Conservation (phyloP, 1,139 yeast genomes). For the Protomyces gravidus region DNA sequence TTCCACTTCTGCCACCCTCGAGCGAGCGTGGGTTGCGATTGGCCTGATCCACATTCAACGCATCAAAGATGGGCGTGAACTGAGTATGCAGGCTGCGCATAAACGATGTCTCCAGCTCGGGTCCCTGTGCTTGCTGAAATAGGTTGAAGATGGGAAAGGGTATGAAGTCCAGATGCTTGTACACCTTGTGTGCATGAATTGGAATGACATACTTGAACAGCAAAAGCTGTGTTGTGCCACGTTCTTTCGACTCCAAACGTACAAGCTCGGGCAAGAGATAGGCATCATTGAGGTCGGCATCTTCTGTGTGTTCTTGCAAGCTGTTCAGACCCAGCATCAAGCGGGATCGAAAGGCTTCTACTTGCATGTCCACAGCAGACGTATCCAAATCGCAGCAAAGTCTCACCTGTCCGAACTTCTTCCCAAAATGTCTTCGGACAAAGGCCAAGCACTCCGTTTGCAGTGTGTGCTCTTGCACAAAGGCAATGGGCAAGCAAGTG, state of each 20-base stretch:
- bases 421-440: background rate
- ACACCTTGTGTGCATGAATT: background rate
- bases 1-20: background rate
- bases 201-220: constrained; percentile 16
- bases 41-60: background rate
- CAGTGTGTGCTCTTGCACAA: background rate
- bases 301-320: background rate
- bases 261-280: constrained; percentile 6
- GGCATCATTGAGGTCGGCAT: constrained; percentile 17
- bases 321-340: constrained; percentile 3
- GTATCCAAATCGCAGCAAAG: background rate
- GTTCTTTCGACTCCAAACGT: constrained; percentile 1
- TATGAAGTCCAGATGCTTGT: background rate
- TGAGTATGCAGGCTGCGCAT: background rate
- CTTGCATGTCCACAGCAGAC: background rate
- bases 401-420: constrained; percentile 2
- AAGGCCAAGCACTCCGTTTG: background rate
- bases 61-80: background rate
- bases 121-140: background rate
- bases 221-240: constrained; percentile 11
- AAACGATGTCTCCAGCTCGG: background rate
- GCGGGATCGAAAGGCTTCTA: constrained; percentile 11
- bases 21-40: background rate
- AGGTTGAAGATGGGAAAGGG: constrained; percentile 1
- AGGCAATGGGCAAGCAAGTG: constrained; percentile 3